Evolutionary conservation across 768 basidiomycete species (phyloP), one percentile per base, ranked within the genome.

Genomic region (Tephrocybe sp.): DNA sequence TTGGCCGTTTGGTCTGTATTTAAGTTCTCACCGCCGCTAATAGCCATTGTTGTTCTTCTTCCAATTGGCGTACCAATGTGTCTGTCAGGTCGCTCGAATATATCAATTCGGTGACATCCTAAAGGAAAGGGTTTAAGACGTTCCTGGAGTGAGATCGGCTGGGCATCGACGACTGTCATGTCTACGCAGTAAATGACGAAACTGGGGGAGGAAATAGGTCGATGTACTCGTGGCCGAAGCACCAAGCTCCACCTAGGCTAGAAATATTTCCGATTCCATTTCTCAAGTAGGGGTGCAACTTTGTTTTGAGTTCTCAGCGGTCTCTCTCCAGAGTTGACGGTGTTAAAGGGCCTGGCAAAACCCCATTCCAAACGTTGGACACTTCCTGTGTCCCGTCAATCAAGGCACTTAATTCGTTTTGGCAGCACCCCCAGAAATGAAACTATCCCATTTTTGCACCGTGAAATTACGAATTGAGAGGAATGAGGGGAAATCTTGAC

Each of bases 151-250:
- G 30, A 31, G 33, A 41, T 39, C 8, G 53, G 34, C 17, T 39
- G 38, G 32, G 48, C 48, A 14, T 43, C 52, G 10, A 46, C n/a
- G 2, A 20, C 38, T 39, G 48, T 39, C n/a, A 45, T 48, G 42
- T 67, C 65, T 9, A 64, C 48, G 7, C 65, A 16, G 42, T 67
- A 67, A 16, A 67, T 54, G 10, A 62, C 54, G 39, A 60, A 63
- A 4, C 54, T 48, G 6, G 64, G 58, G 13, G 65, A 65, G 57
- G 59, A 48, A 51, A 57, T 4, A 52, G 52, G 14, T 56, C 43
- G 9, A 56, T 45, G 35, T 63, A 64, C 17, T 62, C 58, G 23
- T 56, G 53, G 23, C 61, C 60, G 8, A 62, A 58, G 33, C 4
- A 44, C 61, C 32, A 49, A 36, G 5, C 54, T 53, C n/a, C 33